Evolutionary conservation across 1,139 yeast species (phyloP), one percentile per base, ranked within the genome.

Genomic region (Hyphopichia khmerensis): DNA sequence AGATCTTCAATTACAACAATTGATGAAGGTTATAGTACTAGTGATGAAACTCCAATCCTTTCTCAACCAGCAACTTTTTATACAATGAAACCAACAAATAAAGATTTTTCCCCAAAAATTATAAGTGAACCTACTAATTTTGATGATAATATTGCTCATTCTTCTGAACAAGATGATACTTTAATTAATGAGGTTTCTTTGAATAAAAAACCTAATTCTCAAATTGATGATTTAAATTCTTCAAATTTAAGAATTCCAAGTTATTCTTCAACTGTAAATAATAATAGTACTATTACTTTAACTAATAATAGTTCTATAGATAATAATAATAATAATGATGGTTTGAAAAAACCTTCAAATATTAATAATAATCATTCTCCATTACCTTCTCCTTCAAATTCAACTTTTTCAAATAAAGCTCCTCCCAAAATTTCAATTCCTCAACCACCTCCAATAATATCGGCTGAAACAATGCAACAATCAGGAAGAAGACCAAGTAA

Each of bases 21-120:
- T 24, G 57, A 51, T 21, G 56, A 53, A 29, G 60, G 59, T 4
- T 55, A 44, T 41, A 37, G 47, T 36, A 49, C 57, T 23, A 54
- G 50, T 41, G 65, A 53, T 14, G 52, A 49, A 19, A 59, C 67
- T 3, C 69, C 68, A 3, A 52, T 56, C 4, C 47, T 61, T 37
- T 49, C 55, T 15, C 60, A 56, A 39, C 61, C 64, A 14, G 64
- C 63, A 24, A 56, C 63, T 5, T 59, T 63, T 37, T 52, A 54
- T 36, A 53, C 53, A 33, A 47, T 48, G 29, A 55, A 52, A 2
- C 43, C 38, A 35, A 43, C 45, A 27, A 40, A 21, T 35, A 41
- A 45, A 33, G 45, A 45, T 35, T 43, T 40, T 39, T 42, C 45
- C 6, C 39, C 45, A 33, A 38, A 41, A 19, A 24, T 36, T 16